Conservation (phyloP, 306 rosid genomes). For the Acacia crassicarpa region DNA sequence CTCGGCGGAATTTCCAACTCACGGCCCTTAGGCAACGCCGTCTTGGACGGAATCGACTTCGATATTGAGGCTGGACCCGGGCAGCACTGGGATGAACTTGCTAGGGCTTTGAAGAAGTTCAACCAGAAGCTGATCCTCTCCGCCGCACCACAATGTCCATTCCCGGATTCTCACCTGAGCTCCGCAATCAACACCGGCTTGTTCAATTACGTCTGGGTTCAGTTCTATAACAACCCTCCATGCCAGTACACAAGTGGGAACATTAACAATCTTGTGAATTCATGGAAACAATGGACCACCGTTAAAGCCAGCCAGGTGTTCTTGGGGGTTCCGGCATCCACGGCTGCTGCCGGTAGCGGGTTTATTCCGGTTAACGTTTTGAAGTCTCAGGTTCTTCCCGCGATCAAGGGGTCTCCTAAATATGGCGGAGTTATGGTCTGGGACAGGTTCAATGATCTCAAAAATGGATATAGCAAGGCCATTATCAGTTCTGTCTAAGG, state of each 20-base stretch:
- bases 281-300: conserved; percentile 64
- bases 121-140: conserved; percentile 34
- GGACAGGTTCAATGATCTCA: neutral
- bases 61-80: conserved; percentile 43
- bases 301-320: conserved; percentile 23
- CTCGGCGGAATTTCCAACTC: conserved; percentile 41
- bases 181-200: conserved; percentile 47
- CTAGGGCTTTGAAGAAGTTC: conserved; percentile 28
- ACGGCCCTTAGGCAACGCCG: too few species aligned
- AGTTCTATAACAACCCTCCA: conserved; percentile 63
- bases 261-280: conserved; percentile 31
- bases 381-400: conserved; percentile 58
- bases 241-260: conserved; percentile 51
- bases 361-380: conserved; percentile 49
- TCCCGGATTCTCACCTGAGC: conserved; percentile 26
- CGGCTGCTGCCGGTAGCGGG: conserved; percentile 54
- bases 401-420: conserved; percentile 41
- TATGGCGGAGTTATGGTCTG: conserved; percentile 3
- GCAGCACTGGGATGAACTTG: conserved; percentile 46
- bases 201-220: conserved; percentile 71
- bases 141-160: conserved; percentile 53
- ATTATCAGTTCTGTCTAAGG: conserved; percentile 31
- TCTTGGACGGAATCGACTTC: conserved; percentile 27
- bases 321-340: too few species aligned
- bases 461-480: conserved; percentile 25